phyloP scores from a whole-genome alignment of 768 basidiomycete species.

The Sarcodon aspratus region DNA sequence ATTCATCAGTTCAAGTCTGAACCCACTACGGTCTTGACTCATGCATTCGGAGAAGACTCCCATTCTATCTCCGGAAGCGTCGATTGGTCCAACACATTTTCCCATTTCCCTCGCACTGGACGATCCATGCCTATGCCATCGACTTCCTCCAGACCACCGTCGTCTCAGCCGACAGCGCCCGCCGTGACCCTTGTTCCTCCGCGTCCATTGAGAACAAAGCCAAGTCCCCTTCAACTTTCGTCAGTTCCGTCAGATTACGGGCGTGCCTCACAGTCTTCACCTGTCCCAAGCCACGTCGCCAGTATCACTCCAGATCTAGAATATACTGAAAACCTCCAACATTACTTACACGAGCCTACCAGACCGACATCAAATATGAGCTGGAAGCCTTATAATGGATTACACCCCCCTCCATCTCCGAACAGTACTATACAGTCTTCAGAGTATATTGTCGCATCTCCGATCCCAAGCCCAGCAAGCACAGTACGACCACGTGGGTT shows the following conservation, averaged over 20 bases:
- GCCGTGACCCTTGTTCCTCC: neutral
- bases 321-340: neutral
- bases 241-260: neutral
- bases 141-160: neutral
- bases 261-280: neutral
- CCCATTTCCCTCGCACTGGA: neutral
- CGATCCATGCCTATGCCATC: neutral
- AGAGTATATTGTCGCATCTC: neutral
- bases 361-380: no score
- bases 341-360: neutral
- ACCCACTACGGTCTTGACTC: neutral
- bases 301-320: neutral
- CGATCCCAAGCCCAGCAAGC: neutral
- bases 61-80: neutral
- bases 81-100: neutral
- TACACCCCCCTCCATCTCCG: neutral
- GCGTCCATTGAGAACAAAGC: neutral
- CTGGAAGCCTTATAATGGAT: neutral
- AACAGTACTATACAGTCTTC: neutral
- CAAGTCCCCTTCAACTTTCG: neutral
- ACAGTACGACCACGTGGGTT: neutral
- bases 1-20: neutral
- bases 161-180: neutral
- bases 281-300: neutral
- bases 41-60: neutral